Evolutionary conservation across 1,139 yeast species (phyloP), one percentile per base, ranked within the genome.

Genomic region (Lodderomyces theae): DNA sequence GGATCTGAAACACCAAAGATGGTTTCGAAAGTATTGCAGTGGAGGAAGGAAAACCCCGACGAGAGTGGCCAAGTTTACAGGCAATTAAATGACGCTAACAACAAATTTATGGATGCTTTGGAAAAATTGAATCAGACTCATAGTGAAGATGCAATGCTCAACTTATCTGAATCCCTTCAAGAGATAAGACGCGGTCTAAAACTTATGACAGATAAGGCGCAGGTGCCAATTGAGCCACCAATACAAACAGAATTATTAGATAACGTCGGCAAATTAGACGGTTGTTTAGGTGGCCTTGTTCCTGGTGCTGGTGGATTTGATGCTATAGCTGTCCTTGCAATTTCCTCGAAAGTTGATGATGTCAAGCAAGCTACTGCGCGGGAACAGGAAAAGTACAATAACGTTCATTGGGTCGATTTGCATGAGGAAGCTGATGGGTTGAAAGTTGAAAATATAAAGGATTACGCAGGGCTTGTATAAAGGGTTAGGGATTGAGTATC

Each of bases 221-320:
- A 84, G 1, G 97, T 95, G 1, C 87, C 85, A n/a, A 80, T 92
- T 40, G 98, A 92, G 60, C 98, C 98, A 0, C 63, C 60, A 2
- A 66, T 73, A 17, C 98, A 94, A 63, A 86, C 96, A 0, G 44
- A 51, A 4, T 66, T 92, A 7, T 64, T 94, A n/a, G 81, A 92
- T 53, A 61, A 65, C 13, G 84, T 94, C 49, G 51, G 60, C 16
- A 40, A 56, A 0, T 49, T 86, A 15, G 68, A 69, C 0, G 98
- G 98, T 10, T 94, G 89, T 32, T 54, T 90, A 17, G 95, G 96
- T 0, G 97, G 96, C 9, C 94, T 92, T 24, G 96, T 92, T 3
- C 98, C 98, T 0, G 98, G 98, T 2, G 98, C 98, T 0, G 98
- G 98, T 17, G 98, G 98, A 0, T 86, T 80, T 57, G 98, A 92